Percentiles rank a stretch among this genome's conserved stretches.
These are phyloP conservation scores for Lathyrus oleraceus DNA, from an alignment of 306 rosid species.

Conservation along the genomic window DNA sequence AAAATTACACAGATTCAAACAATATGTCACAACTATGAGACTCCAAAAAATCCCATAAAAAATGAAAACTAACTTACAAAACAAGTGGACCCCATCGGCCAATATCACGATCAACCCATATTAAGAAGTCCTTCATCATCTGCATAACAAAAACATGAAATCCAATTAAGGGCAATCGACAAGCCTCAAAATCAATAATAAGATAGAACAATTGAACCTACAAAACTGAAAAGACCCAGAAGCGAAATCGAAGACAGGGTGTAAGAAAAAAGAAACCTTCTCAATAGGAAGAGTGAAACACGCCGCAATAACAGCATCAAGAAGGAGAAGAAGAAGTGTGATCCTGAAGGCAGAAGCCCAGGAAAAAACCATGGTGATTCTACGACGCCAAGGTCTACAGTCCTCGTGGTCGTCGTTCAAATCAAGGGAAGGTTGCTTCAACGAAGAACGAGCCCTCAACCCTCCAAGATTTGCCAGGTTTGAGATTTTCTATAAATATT, in stretches of 20 bases:
- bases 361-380: constrained; percentile 65
- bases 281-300: constrained; percentile 86
- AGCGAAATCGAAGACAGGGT: constrained; percentile 17
- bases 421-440: constrained; percentile 57
- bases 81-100: constrained; percentile 94
- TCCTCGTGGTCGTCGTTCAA: constrained; percentile 59
- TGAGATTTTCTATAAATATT: background rate
- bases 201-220: background rate
- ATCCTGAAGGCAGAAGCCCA: constrained; percentile 71
- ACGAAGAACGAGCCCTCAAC: constrained; percentile 80
- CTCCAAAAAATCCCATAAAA: background rate
- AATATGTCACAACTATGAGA: background rate
- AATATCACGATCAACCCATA: constrained; percentile 92
- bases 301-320: constrained; percentile 63
- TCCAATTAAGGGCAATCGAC: background rate
- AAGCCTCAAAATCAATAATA: background rate
- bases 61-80: constrained; percentile 60
- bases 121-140: constrained; percentile 82
- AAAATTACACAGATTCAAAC: constrained; percentile 27
- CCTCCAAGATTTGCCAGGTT: constrained; percentile 84
- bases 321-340: constrained; percentile 63
- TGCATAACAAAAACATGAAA: constrained; percentile 39
- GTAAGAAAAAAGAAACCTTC: constrained; percentile 51
- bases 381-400: constrained; percentile 76
- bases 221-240: background rate